phyloP scores from a whole-genome alignment of 2,329 filamentous ascomycete genomes.

The Talaromyces sp. region DNA sequence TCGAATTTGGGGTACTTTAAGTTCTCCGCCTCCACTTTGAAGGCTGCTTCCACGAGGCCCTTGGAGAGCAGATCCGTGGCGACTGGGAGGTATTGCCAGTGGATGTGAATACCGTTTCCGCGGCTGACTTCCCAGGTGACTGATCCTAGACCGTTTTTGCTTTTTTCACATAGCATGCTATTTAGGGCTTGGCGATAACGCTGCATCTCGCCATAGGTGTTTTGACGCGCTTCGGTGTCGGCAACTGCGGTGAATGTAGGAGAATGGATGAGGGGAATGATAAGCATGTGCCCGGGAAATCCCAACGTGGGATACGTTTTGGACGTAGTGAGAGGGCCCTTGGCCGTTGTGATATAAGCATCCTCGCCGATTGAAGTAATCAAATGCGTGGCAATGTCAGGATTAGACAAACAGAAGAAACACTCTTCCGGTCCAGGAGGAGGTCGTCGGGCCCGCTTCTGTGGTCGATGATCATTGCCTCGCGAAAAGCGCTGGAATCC shows the following conservation, averaged over 20 bases:
- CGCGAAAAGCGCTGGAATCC: constrained; percentile 35
- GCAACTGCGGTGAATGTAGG: constrained; percentile 68
- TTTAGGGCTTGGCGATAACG: constrained; percentile 74
- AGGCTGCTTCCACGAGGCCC: constrained; percentile 79
- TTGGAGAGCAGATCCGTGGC: constrained; percentile 61
- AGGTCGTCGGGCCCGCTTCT: constrained; percentile 44
- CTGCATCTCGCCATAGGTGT: constrained; percentile 74
- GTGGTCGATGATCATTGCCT: constrained; percentile 32
- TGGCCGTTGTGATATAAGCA: constrained; percentile 83
- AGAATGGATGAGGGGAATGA: constrained; percentile 80
- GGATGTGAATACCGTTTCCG: constrained; percentile 72
- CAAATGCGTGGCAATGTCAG: constrained; percentile 77
- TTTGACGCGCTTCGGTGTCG: constrained; percentile 49
- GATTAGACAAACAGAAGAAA: constrained; percentile 93
- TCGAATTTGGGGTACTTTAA: constrained; percentile 53
- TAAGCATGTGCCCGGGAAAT: constrained; percentile 82
- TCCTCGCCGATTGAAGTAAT: constrained; percentile 85
- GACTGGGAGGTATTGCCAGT: constrained; percentile 89
- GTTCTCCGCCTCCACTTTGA: constrained; percentile 84
- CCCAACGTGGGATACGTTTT: constrained; percentile 66
- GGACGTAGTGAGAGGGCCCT: constrained; percentile 74
- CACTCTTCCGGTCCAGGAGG: constrained; percentile 68
- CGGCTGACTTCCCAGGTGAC: constrained; percentile 93
- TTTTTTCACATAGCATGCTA: constrained; percentile 58
- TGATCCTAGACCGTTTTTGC: constrained; percentile 60